A percentile compares a stretch with the other conserved stretches of the same genome.
These are phyloP conservation scores for Phtheirospermum japonicum DNA, from an alignment of 257 asterid genomes.

Conservation along the genomic window DNA sequence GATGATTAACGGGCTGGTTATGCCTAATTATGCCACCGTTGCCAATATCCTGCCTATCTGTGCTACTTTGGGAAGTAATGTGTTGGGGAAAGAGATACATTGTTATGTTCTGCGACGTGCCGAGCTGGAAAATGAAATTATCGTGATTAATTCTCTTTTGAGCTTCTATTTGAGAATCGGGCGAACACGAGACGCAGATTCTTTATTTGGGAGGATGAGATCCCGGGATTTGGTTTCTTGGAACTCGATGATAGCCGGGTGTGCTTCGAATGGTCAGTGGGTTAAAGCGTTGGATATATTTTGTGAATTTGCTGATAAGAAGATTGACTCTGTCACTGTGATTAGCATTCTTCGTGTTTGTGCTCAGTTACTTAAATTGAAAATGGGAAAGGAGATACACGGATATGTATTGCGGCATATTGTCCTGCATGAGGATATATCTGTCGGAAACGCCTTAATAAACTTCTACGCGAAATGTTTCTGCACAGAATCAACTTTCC, in stretches of 20 bases:
- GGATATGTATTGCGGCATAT: constrained; percentile 3
- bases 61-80: constrained; percentile 1
- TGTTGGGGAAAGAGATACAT: neutral
- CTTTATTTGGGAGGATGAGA: neutral
- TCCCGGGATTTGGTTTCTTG: neutral
- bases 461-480: neutral
- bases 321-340: neutral
- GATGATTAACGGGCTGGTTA: neutral
- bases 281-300: neutral
- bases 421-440: neutral
- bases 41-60: constrained; percentile 1
- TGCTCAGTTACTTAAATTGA: neutral
- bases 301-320: neutral
- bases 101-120: neutral
- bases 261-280: neutral
- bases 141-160: neutral
- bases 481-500: neutral
- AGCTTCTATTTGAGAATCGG: constrained; percentile 5
- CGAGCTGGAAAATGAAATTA: constrained; percentile 3
- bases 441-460: neutral
- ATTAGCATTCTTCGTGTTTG: constrained; percentile 2
- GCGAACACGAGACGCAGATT: neutral
- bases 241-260: neutral
- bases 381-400: constrained; percentile 7
- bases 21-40: constrained; percentile 3